phyloP scores from a whole-genome alignment of 1,284 basidiomycete genomes.

The Trametes hirsuta region DNA sequence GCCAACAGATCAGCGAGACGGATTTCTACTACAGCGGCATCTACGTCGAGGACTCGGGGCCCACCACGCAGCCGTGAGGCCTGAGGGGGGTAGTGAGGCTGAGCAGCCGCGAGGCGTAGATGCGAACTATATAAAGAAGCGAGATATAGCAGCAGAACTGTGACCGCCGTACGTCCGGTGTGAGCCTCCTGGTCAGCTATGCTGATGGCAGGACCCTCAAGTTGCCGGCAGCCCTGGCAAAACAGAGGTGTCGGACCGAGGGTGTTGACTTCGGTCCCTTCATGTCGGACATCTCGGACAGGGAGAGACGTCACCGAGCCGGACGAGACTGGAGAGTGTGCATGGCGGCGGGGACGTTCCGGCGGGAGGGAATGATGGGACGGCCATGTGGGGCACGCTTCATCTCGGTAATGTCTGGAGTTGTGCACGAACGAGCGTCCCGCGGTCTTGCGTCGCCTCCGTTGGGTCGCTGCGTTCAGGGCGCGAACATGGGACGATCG shows the following conservation, averaged over 20 bases:
- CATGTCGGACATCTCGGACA: constrained; percentile 4
- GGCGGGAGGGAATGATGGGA: background rate
- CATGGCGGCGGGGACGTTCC: background rate
- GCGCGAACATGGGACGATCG: too few relatives aligned
- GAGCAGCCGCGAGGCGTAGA: too few relatives aligned
- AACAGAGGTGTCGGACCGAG: background rate
- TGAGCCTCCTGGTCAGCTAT: background rate
- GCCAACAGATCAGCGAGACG: constrained; percentile 32
- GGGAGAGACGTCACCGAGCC: background rate
- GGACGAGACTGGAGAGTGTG: too few relatives aligned
- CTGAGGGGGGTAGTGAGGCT: background rate
- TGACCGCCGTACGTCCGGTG: background rate
- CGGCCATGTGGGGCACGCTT: background rate
- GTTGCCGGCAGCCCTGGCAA: background rate
- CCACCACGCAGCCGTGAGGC: constrained; percentile 23
- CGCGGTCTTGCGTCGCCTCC: background rate
- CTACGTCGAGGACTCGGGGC: constrained; percentile 32
- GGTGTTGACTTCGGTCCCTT: background rate
- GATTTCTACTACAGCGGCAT: constrained; percentile 33
- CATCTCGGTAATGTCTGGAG: background rate
- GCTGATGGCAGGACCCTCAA: background rate
- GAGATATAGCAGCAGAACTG: too few relatives aligned
- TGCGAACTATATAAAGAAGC: too few relatives aligned
- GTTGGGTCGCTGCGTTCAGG: too few relatives aligned
- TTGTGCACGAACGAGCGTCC: background rate